These are phyloP conservation scores for Mortierella alpina DNA, from an alignment of 192 early-diverging fungal species.

Conservation along the genomic window DNA sequence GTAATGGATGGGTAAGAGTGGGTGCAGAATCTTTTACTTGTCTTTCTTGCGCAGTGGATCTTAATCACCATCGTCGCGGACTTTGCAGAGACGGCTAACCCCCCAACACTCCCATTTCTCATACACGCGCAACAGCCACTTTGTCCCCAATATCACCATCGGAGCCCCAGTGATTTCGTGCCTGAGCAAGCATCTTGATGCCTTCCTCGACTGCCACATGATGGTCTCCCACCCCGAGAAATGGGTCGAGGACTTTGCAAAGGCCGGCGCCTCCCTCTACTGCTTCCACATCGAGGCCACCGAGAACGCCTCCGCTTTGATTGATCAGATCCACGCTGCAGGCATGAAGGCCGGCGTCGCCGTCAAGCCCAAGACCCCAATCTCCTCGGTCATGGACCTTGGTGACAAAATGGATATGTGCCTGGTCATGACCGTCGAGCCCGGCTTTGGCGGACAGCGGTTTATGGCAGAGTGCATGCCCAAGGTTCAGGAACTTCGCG, in stretches of 20 bases:
- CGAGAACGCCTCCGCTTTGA: slow-evolving; percentile 75
- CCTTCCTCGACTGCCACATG: slow-evolving; percentile 83
- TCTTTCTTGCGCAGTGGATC: background rate
- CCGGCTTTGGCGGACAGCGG: slow-evolving; percentile 96
- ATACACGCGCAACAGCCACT: slow-evolving; percentile 71
- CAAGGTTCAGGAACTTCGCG: slow-evolving; percentile 84
- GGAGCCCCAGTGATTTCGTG: slow-evolving; percentile 93
- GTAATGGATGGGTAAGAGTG: slow-evolving; percentile 89
- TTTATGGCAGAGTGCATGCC: slow-evolving; percentile 91
- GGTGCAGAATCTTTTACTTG: background rate
- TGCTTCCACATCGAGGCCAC: slow-evolving; percentile 96
- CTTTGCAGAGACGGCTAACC: background rate
- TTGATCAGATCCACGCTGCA: slow-evolving; percentile 80
- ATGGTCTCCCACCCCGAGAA: slow-evolving; percentile 69
- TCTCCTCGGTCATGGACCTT: slow-evolving; percentile 65
- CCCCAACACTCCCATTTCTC: background rate
- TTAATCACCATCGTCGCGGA: background rate
- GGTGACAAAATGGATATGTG: slow-evolving; percentile 85
- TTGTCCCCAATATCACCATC: slow-evolving; percentile 96
- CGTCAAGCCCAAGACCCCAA: slow-evolving; percentile 89
- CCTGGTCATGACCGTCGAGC: slow-evolving; percentile 97
- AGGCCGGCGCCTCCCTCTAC: slow-evolving; percentile 87
- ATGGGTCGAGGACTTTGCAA: slow-evolving; percentile 96
- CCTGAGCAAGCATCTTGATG: slow-evolving; percentile 87
- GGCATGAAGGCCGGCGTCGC: slow-evolving; percentile 96